These are phyloP conservation scores for peach (Prunus persica) DNA, from an alignment of 306 rosid species.

Conservation along the genomic window DNA sequence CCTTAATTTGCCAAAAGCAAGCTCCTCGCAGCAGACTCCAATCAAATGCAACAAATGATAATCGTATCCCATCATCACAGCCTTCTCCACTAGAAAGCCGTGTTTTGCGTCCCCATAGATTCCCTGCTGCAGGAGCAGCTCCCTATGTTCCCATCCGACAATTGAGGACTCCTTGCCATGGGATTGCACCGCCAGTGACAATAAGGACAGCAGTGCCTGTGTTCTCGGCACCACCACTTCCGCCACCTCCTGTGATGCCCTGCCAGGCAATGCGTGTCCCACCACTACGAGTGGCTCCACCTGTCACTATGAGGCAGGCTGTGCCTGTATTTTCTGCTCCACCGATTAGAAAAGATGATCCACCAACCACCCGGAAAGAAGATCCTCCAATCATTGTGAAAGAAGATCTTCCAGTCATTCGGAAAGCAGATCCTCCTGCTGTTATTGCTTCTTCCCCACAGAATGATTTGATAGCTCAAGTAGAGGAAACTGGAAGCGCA, in stretches of 20 bases:
- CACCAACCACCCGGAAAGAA: slow-evolving; percentile 30
- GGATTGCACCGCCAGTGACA: slow-evolving; percentile 88
- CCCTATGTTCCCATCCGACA: slow-evolving; percentile 88
- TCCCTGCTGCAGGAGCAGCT: slow-evolving; percentile 75
- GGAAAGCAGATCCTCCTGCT: slow-evolving; percentile 21
- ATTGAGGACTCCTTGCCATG: slow-evolving; percentile 74
- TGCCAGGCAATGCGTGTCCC: slow-evolving; percentile 45
- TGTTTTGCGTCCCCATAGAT: slow-evolving; percentile 51
- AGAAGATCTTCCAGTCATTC: slow-evolving; percentile 37
- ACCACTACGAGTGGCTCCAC: slow-evolving; percentile 62
- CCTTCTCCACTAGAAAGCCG: slow-evolving; percentile 47
- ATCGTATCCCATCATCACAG: slow-evolving; percentile 29
- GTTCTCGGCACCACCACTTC: slow-evolving; percentile 83
- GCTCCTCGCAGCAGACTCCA: slow-evolving; percentile 49
- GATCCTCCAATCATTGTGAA: slow-evolving; percentile 40
- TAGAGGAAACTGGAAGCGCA: slow-evolving; percentile 35
- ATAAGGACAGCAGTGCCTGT: slow-evolving; percentile 81
- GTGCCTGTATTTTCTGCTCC: slow-evolving; percentile 80
- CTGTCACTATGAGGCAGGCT: slow-evolving; percentile 74
- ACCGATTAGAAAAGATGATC: slow-evolving; percentile 50
- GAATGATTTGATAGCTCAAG: slow-evolving; percentile 36
- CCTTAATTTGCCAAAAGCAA: slow-evolving; percentile 70
- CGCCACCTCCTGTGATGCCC: slow-evolving; percentile 49
- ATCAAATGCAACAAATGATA: slow-evolving; percentile 36
- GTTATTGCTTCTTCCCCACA: slow-evolving; percentile 18